Evolutionary conservation across 2,329 filamentous ascomycete genomes (phyloP), one percentile per base, ranked within the genome.

Genomic region (Botryotinia globosa): DNA sequence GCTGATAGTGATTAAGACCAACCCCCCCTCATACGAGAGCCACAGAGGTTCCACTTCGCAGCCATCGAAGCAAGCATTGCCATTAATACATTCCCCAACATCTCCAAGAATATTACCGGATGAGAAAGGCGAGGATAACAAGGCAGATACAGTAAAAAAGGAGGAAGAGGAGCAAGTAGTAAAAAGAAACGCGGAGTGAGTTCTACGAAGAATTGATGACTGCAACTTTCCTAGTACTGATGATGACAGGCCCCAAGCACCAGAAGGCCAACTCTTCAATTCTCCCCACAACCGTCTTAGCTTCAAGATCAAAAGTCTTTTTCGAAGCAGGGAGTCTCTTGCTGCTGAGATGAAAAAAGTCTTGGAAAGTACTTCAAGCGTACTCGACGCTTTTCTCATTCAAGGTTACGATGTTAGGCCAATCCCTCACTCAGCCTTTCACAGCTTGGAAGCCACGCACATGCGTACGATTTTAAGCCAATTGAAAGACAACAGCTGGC

Each of bases 401-500:
- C 73, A 76, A 59, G 45, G 48, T 6, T n/a, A 61, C 20, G 56
- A 61, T n/a, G n/a, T 66, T 7, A 71, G 74, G 25, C 62, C 69
- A 34, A 72, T 80, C 25, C 78, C 78, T 2, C 78, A 80, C 56
- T 79, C 78, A 4, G 74, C 74, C 1, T 79, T 80, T 45, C 78
- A 80, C 71, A 76, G 76, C 45, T 65, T 80, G 1, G 78, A 80
- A 72, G 63, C 73, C 22, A 79, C 78, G 3, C 78, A 80, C 37
- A 77, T 79, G 74, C 73, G 74, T 12, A 78, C 77, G 12, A 79
- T 80, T 39, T 69, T 80, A 8, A 74, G 74, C 20, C 78, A 80
- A 54, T 68, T 79, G 48, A 76, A 76, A 29, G 69, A 75, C 59
- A 72, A 77, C 54, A 72, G 62, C 12, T 80, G 78, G 78, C 79